Conservation (phyloP, 176 grass and related monocot species). For the Miscanthus lutarioriparius region DNA sequence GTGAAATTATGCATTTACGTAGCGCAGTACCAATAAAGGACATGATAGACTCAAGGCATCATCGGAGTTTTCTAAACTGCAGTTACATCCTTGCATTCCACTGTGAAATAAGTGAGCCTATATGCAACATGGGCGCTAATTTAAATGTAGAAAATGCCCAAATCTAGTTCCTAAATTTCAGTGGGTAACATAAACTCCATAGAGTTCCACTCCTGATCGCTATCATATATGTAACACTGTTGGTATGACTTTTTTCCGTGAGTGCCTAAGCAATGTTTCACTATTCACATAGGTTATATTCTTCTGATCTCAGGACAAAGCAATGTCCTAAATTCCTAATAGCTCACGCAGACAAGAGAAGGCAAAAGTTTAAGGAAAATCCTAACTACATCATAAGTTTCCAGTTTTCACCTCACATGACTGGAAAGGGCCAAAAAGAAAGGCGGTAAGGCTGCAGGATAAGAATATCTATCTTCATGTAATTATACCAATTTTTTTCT, state of each 20-base stretch:
- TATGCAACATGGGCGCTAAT: background rate
- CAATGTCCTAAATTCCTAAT: background rate
- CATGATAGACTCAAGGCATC: background rate
- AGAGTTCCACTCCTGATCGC: background rate
- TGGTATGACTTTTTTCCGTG: background rate
- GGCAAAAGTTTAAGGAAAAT: background rate
- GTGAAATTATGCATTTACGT: conserved; percentile 29
- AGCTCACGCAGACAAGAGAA: background rate
- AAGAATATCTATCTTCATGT: background rate
- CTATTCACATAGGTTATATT: background rate
- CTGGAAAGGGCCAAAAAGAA: background rate
- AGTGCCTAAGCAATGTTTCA: background rate
- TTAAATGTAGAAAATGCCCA: background rate
- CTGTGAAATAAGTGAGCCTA: background rate
- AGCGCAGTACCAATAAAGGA: background rate
- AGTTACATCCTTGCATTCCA: background rate
- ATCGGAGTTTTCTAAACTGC: background rate
- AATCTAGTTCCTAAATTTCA: background rate
- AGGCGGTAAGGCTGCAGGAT: background rate
- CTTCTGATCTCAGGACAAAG: background rate
- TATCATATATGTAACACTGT: background rate
- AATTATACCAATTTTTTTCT: background rate
- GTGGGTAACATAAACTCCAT: background rate
- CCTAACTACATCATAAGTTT: background rate
- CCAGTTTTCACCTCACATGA: background rate